Base-by-base conservation (phyloP, 2,329 filamentous ascomycete species). In the Pseudogymnoascus sp. region DNA sequence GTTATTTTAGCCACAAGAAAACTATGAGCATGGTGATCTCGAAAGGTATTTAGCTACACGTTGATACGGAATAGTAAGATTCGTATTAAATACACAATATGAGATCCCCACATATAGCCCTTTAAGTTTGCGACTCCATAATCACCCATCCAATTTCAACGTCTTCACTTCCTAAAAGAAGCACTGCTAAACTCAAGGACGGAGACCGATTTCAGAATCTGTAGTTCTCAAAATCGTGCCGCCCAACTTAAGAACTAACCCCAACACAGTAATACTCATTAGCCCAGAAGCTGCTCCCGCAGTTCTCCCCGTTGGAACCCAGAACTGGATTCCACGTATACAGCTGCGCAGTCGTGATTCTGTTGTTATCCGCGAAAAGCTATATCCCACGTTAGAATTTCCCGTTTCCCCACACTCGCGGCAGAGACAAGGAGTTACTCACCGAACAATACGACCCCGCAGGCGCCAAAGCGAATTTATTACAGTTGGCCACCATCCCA, bases 241-340 rank as follows among this genome's bases (percentile, higher is more conserved):
- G 5, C 42, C 16, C 11, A 43, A 14, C 18, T 43, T 3, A 49
- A 12, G 21, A 34, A 36, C 28, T 14, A 9, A 16, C 31, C 14
- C 14, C 65, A 37, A 72, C 62, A 59, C 70, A 72, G 64, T 73
- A 72, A n/a, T 65, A 68, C 28, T 73, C 67, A 8, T 61, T 60
- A 1, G 65, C 59, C 69, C 66, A 70, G 40, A 72, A 64, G 18
- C 62, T 59, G 11, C 62, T 69, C 40, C 60, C 62, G 53, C 72
- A 73, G 59, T 73, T 69, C 11, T 64, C 65, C 7, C 72, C 70
- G 12, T 63, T 43, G 1, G 43, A 14, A 21, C 69, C 71, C 1
- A 74, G 63, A 1, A 71, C 66, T 7, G 66, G 14, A 63, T 74
- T 74, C 71, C 71, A 74, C 3, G 63, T 63, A 59, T 73, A 73